A percentile compares a stretch with the other conserved stretches of the same genome.
Evolutionary conservation across 1,284 basidiomycete species (phyloP).

Genomic region (Ganoderma lingzhi): DNA sequence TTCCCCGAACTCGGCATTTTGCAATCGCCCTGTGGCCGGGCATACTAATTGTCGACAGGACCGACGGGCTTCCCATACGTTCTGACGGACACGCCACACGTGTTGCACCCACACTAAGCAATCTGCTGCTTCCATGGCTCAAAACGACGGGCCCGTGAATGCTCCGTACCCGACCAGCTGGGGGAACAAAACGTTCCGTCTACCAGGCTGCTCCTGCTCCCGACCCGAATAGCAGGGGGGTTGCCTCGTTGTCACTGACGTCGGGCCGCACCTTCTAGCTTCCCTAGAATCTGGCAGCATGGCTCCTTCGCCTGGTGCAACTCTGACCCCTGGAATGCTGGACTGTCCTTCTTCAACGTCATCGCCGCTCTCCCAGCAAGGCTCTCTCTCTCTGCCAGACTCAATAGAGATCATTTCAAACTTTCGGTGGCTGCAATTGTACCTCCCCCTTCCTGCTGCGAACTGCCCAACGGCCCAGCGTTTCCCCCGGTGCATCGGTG

Average conservation of each 20-base stretch:
- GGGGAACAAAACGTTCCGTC: neutral
- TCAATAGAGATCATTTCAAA: slow-evolving; percentile 5
- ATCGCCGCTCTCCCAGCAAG: slow-evolving; percentile 6
- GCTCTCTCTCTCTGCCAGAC: neutral
- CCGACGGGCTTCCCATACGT: slow-evolving; percentile 11
- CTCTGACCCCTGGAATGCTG: slow-evolving; percentile 14
- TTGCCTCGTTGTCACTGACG: slow-evolving; percentile 17
- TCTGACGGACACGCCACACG: slow-evolving; percentile 7
- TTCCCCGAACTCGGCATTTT: slow-evolving; percentile 1
- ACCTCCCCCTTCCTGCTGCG: neutral
- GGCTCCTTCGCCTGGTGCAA: neutral
- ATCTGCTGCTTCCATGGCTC: slow-evolving; percentile 11
- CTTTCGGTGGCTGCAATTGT: slow-evolving; percentile 4
- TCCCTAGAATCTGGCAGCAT: slow-evolving; percentile 5
- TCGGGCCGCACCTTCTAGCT: slow-evolving; percentile 10
- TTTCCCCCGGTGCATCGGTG: slow-evolving; percentile 13
- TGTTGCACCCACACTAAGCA: slow-evolving; percentile 9
- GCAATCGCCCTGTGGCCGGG: slow-evolving; percentile 1
- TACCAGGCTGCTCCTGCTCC: slow-evolving; percentile 10
- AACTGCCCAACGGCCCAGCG: slow-evolving; percentile 6
- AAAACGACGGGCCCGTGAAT: slow-evolving; percentile 12
- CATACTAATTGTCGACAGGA: slow-evolving; percentile 9
- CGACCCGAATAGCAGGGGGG: slow-evolving; percentile 7
- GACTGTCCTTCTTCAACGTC: slow-evolving; percentile 2
- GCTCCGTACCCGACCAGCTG: slow-evolving; percentile 13